These are phyloP conservation scores for Podila clonocystis DNA, from an alignment of 192 early-diverging fungal species.

Conservation along the genomic window DNA sequence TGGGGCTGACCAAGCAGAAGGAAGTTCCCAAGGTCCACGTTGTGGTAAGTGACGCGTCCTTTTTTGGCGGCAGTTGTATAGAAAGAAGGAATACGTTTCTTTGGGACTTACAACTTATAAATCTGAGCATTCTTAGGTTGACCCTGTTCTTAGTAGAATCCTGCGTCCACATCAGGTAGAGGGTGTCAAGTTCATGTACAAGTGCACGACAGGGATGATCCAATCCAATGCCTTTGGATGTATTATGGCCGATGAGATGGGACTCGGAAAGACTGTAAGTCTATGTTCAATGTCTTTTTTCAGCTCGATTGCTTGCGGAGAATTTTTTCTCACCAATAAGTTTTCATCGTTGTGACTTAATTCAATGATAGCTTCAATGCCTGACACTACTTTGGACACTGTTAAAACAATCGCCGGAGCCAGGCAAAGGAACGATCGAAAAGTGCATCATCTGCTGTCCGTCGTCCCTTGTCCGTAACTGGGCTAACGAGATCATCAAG, in stretches of 20 bases:
- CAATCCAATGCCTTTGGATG: slow-evolving; percentile 82
- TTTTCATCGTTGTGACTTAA: no score
- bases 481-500: slow-evolving; percentile 96
- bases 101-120: background rate
- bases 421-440: slow-evolving; percentile 93
- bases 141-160: slow-evolving; percentile 85
- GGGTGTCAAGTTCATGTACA: slow-evolving; percentile 95
- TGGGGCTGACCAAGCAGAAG: slow-evolving; percentile 57
- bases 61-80: background rate
- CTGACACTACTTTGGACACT: slow-evolving; percentile 98
- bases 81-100: background rate
- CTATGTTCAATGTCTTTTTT: slow-evolving; percentile 41
- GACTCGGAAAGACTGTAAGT: slow-evolving; percentile 83
- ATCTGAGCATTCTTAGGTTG: slow-evolving; percentile 52
- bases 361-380: slow-evolving; percentile 72
- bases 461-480: slow-evolving; percentile 94
- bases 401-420: slow-evolving; percentile 86
- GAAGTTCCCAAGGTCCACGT: slow-evolving; percentile 69
- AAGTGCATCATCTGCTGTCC: slow-evolving; percentile 99
- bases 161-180: slow-evolving; percentile 97
- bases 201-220: slow-evolving; percentile 88
- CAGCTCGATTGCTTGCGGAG: background rate
- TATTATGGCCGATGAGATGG: slow-evolving; percentile 99
- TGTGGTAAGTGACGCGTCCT: slow-evolving; percentile 60
- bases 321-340: background rate